Base-by-base conservation (phyloP, 2,329 filamentous ascomycete species). In the Diplodia corticola region DNA sequence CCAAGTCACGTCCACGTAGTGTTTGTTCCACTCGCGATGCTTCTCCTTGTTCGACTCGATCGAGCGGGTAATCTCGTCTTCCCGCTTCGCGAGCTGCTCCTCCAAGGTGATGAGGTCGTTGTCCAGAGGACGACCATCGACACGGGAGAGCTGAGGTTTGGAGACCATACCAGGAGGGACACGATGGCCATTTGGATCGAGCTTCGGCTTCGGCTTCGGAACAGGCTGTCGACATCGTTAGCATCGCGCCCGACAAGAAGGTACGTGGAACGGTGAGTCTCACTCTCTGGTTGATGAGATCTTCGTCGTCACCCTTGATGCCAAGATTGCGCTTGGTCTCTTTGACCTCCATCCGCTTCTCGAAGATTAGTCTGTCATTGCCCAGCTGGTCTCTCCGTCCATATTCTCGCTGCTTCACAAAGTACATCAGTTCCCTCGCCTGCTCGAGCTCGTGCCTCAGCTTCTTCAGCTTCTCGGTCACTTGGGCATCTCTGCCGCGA, bases 261-360 rank as follows among this genome's bases (percentile, higher is more conserved):
- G 57, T 61, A 61, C 35, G 57, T 40, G 20, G 17, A n/a, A 37
- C 30, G 53, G 50, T 64, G 20, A 48, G 33, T 76, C 85, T 78
- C 83, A 94, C 91, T 87, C 95, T 96, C 78, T 95, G 91, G 80
- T 96, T 96, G 81, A 97, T 89, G 73, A 84, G 80, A 76, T 97
- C 93, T 73, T 98, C 94, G 74, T 98, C 95, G 73, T 96, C 91
- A 71, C 88, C 89, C 80, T 95, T 96, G 83, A 98, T 94, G 72
- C 90, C 89, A 70, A 97, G 86, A 74, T 91, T 91, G 75, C 91
- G 84, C 84, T 98, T 98, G 78, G 91, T 89, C 70, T 94, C 89
- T 83, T 96, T 96, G 71, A 98, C 86, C 75, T 88, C 87, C 68
- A 86, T 85, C 60, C 95, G 88, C 76, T 96, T 88, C 76, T 96